A percentile compares a stretch with the other conserved stretches of the same genome.
Evolutionary conservation across 1,284 basidiomycete species (phyloP).

Genomic region (Apiotrichum mycotoxinovorans): DNA sequence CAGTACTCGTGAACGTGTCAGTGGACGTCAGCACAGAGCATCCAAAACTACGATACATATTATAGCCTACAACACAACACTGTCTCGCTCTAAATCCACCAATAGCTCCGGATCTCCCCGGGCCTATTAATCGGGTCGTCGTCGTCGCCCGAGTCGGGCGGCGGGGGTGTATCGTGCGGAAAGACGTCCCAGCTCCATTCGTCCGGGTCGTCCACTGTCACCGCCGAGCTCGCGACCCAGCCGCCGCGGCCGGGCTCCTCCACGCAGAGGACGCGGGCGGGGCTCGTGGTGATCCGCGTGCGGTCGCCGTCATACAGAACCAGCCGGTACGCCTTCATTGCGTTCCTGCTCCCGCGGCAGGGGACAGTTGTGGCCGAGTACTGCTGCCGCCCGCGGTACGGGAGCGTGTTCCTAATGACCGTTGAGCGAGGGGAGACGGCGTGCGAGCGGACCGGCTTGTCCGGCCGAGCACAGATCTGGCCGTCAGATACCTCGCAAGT

Average conservation of each 20-base stretch:
- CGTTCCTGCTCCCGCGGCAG: conserved; percentile 27
- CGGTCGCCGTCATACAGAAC: conserved; percentile 31
- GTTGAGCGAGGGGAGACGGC: conserved; percentile 8
- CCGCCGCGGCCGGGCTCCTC: conserved; percentile 32
- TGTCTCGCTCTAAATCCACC: not conserved
- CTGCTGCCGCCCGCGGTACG: conserved; percentile 17
- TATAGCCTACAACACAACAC: not conserved
- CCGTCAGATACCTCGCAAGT: not conserved
- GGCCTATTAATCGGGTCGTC: conserved; percentile 2
- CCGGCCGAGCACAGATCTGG: conserved; percentile 18
- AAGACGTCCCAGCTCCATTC: conserved; percentile 40
- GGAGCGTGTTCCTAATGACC: conserved; percentile 12
- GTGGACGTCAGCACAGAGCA: too few relatives aligned
- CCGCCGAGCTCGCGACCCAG: conserved; percentile 29
- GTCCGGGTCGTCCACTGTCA: conserved; percentile 34
- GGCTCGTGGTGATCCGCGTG: conserved; percentile 26
- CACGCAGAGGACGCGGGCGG: conserved; percentile 35
- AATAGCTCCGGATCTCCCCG: not conserved
- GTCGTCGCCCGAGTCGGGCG: not conserved
- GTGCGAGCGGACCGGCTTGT: not conserved
- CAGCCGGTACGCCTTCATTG: conserved; percentile 38
- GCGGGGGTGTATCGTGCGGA: not conserved
- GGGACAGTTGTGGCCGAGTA: conserved; percentile 22
- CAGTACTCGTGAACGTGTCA: too few relatives aligned
- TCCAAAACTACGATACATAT: too few relatives aligned